Evolutionary conservation across 306 rosid species (phyloP).

Genomic region (Aeschynomene evenia): DNA sequence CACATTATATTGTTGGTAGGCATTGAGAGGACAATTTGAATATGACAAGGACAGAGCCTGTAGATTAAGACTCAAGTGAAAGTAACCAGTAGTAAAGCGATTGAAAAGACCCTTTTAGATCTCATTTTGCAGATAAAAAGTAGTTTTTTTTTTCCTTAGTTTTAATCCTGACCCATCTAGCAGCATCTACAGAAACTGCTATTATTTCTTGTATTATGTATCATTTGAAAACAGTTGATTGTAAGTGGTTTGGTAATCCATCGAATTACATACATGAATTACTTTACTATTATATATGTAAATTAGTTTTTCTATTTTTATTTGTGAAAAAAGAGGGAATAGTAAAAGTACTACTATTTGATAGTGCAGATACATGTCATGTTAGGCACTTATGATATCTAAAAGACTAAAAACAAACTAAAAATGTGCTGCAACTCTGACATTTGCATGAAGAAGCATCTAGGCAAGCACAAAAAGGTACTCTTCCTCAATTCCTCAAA

Average conservation of each 20-base stretch:
- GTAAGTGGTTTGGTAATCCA: conserved; percentile 10
- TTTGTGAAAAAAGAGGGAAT: neutral
- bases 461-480: conserved; percentile 38
- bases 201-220: neutral
- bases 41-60: neutral
- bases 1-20: neutral
- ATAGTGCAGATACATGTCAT: neutral
- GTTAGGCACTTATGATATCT: neutral
- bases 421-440: conserved; percentile 24
- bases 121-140: no score
- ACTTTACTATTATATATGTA: no score
- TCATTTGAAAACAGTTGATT: conserved; percentile 4
- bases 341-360: conserved; percentile 5
- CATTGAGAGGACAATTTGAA: neutral
- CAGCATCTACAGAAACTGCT: neutral
- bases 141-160: neutral
- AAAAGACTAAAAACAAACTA: no score
- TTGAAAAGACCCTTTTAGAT: neutral
- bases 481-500: conserved; percentile 41
- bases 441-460: conserved; percentile 43
- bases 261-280: no score
- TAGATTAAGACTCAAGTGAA: neutral
- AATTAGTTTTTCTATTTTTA: no score
- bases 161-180: conserved; percentile 9
- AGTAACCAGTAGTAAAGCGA: neutral